Base-by-base conservation (phyloP, 345 rosid species). In the Excoecaria cochinchinensis region DNA sequence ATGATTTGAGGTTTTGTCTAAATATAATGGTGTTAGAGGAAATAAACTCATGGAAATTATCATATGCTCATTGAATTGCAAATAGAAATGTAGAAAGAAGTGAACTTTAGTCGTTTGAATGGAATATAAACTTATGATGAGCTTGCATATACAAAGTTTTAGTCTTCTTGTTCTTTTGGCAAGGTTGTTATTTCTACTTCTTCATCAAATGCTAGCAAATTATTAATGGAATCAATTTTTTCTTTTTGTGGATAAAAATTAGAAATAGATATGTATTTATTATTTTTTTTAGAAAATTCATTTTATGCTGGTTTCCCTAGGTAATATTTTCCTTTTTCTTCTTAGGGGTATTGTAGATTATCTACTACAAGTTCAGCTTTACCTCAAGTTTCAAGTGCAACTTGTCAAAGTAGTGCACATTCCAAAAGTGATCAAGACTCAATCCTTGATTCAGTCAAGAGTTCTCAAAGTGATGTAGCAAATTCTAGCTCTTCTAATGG, bases 261-360 rank as follows among this genome's bases (percentile, higher is more conserved):
- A 12, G 48, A 9, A 70, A 38, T 6, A 21, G 42, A 59, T 56
- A 31, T n/a, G 4, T 64, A n/a, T 53, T 38, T 2, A 46, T 13
- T 2, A 22, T 42, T 13, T 2, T 42, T 42, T 9, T 24, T 36
- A 38, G 24, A 40, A 15, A 15, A 61, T n/a, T 3, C 8, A 19
- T 40, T 24, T 16, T 19, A 31, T 21, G 15, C 16, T 44, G 48
- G 4, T 56, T 67, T 47, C 15, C 31, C 19, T 48, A 61, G 13
- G 8, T 56, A 3, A 19, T 48, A 36, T 40, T 53, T 55, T 63
- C 38, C 21, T 56, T 44, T 42, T 19, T 39, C 6, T 4, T 21
- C 10, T 50, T 90, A 95, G 99, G 84, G 76, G 40, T 85, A 46
- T 73, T 81, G 84, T 80, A 81, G 82, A 73, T 74, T 87, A 59